Base-by-base conservation (phyloP, 2,329 filamentous ascomycete genomes). In the Salinomyces thailandicus region DNA sequence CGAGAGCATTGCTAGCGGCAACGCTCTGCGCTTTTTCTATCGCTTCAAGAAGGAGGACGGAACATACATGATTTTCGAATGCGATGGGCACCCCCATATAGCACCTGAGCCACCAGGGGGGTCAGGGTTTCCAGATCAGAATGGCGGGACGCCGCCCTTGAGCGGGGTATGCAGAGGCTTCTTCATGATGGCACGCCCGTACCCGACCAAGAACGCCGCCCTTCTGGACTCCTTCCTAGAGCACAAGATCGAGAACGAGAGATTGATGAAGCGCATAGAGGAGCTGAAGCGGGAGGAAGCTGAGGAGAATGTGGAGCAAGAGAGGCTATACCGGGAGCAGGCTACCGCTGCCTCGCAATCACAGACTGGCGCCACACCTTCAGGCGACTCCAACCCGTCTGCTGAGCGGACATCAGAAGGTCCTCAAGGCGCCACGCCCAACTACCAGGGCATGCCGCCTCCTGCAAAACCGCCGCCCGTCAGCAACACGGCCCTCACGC, bases 181-280 rank as follows among this genome's bases (percentile, higher is more conserved):
- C 50, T 95, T 95, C 58, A 83, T 96, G 69, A 89, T 93, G 78
- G 79, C 85, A 6, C 75, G 87, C 14, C 84, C 84, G 1, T 94
- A 95, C 58, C 86, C 85, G 4, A 93, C 83, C 18, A 87, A 83
- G 62, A 93, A 89, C 54, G 80, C 85, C 1, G 75, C 75, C 3
- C 69, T 95, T 8, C 69, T 95, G 14, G 87, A 96, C 62, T 93
- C 86, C 0, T 95, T 95, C 52, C 69, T 96, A 18, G 89, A 96
- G 58, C 87, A 95, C 64, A 95, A 95, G 62, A 89, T 94, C 37
- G 89, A 95, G 59, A 94, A 95, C 52, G 86, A 94, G 63, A 76
- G 87, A 4, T 62, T 96, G 33, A 78, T 77, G 52, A 81, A 85
- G 50, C 77, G 85, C 29, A 93, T 96, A 43, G 78, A 81, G 13